Percentiles rank a stretch among this genome's conserved stretches.
phyloP scores from a whole-genome alignment of 208 protist genomes.

The Angomonas ambiguus region DNA sequence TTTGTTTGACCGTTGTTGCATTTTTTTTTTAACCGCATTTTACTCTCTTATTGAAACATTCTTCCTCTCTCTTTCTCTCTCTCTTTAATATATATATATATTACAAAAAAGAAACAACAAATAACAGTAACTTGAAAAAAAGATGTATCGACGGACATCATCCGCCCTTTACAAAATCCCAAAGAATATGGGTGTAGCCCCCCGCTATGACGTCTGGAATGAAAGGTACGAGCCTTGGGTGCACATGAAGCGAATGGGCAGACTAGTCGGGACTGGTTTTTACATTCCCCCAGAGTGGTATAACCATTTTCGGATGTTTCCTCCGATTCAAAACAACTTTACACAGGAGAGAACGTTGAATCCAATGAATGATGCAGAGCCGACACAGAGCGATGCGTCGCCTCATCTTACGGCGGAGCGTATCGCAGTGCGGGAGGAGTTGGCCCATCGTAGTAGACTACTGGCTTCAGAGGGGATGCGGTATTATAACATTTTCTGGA shows the following conservation, averaged over 20 bases:
- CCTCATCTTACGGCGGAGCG: constrained; percentile 56
- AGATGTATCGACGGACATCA: constrained; percentile 40
- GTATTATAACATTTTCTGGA: constrained; percentile 92
- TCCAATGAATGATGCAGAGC: constrained; percentile 70
- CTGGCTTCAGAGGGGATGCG: constrained; percentile 87
- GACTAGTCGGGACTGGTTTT: constrained; percentile 84
- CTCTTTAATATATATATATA: background rate
- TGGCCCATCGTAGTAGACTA: constrained; percentile 76
- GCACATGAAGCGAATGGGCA: constrained; percentile 86
- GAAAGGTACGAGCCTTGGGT: constrained; percentile 90
- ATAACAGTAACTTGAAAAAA: background rate
- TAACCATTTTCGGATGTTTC: constrained; percentile 92
- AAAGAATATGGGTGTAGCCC: constrained; percentile 85
- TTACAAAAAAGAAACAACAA: constrained; percentile 2
- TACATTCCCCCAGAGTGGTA: constrained; percentile 92
- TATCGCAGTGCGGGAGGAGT: constrained; percentile 67
- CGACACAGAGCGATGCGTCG: constrained; percentile 67
- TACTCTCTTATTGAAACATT: too few relatives aligned
- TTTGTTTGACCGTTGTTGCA: too few relatives aligned
- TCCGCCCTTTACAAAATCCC: constrained; percentile 62
- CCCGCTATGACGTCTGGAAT: constrained; percentile 86
- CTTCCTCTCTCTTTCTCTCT: too few relatives aligned
- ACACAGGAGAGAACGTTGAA: constrained; percentile 88
- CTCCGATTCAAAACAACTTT: constrained; percentile 87
- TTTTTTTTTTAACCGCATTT: constrained; percentile 5